A percentile compares a stretch with the other conserved stretches of the same genome.
Evolutionary conservation across 345 rosid genomes (phyloP).

Genomic region (Citrus inodora): DNA sequence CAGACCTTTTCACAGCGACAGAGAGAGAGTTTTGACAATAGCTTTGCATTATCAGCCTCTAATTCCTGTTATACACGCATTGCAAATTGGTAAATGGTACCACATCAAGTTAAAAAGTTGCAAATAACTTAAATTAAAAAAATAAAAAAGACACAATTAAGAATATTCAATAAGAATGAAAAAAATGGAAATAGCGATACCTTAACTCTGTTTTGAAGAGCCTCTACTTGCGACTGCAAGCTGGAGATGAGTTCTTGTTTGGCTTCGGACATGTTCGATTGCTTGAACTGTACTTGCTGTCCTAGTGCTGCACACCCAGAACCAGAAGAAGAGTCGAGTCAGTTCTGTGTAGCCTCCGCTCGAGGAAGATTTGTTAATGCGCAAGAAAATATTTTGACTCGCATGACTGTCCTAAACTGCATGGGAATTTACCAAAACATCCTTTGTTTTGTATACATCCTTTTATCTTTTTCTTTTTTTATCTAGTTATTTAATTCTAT

Average conservation of each 20-base stretch:
- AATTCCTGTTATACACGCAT: slow-evolving; percentile 41
- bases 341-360: not conserved
- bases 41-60: slow-evolving; percentile 54
- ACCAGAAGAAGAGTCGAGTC: not conserved
- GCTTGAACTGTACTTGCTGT: not conserved
- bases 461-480: no score
- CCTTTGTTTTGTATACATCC: no score
- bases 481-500: no score
- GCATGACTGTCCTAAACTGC: no score
- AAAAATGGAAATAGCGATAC: slow-evolving; percentile 16
- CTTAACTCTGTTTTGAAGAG: slow-evolving; percentile 45
- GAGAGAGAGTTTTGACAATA: slow-evolving; percentile 44
- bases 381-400: no score
- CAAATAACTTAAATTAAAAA: not conserved
- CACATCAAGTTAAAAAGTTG: not conserved
- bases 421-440: no score
- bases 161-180: no score
- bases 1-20: slow-evolving; percentile 58
- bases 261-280: slow-evolving; percentile 22
- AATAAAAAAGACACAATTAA: not conserved
- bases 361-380: no score
- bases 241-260: slow-evolving; percentile 16
- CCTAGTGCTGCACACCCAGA: no score
- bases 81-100: not conserved
- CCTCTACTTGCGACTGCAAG: slow-evolving; percentile 23